These are phyloP conservation scores for Lachnellula occidentalis DNA, from an alignment of 2,329 filamentous ascomycete species.

Conservation along the genomic window DNA sequence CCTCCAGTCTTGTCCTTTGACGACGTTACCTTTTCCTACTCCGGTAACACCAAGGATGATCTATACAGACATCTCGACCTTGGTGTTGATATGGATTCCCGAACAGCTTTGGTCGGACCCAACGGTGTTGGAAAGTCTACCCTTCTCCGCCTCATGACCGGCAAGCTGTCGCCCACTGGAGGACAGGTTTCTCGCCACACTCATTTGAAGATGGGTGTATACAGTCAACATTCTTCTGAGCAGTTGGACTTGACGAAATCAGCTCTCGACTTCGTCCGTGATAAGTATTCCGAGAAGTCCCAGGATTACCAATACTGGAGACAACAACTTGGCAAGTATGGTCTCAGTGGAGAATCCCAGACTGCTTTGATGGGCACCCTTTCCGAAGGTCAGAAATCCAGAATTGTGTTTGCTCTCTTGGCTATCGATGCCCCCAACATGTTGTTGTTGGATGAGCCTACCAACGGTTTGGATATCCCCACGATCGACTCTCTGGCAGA, in stretches of 20 bases:
- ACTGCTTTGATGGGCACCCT: constrained; percentile 97
- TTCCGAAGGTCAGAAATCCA: constrained; percentile 94
- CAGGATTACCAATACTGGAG: constrained; percentile 99
- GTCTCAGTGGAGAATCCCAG: constrained; percentile 86
- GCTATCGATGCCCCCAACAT: constrained; percentile 97
- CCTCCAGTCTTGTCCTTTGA: constrained; percentile 95
- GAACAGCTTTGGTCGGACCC: constrained; percentile 92
- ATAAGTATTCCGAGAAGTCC: constrained; percentile 82
- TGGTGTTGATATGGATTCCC: constrained; percentile 99
- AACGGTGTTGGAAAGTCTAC: constrained; percentile 99
- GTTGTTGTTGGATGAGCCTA: constrained; percentile 95
- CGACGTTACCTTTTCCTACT: constrained; percentile 97
- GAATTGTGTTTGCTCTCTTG: constrained; percentile 95
- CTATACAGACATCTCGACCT: constrained; percentile 96
- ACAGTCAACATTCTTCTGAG: constrained; percentile 97
- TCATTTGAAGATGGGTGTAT: constrained; percentile 95
- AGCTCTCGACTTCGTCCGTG: constrained; percentile 92
- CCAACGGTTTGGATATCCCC: constrained; percentile 98
- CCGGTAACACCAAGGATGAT: constrained; percentile 80
- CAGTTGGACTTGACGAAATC: constrained; percentile 98
- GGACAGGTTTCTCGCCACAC: constrained; percentile 88
- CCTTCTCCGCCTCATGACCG: constrained; percentile 91
- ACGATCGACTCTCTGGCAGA: constrained; percentile 97
- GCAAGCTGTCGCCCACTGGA: constrained; percentile 78
- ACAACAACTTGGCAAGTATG: constrained; percentile 92